Evolutionary conservation across 2,329 filamentous ascomycete genomes (phyloP), one percentile per base, ranked within the genome.

Genomic region (Metarhizium robertsii): DNA sequence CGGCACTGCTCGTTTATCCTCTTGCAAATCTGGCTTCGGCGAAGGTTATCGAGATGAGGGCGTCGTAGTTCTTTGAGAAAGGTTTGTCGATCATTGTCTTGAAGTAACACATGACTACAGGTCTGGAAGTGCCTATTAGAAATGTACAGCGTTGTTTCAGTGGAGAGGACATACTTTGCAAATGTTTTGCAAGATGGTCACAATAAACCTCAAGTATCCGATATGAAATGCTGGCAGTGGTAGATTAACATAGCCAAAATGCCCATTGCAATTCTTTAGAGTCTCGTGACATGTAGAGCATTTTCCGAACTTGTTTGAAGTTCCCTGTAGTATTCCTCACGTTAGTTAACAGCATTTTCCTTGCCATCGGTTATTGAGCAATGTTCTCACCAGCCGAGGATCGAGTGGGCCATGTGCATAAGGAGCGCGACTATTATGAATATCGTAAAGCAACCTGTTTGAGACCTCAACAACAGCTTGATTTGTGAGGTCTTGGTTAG

Each of bases 401-500:
- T 99, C 94, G 61, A 97, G 83, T 49, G 92, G 90, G 47, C 94
- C 94, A 76, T 96, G 83, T 57, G 80, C 77, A 55, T 88, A 89
- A 20, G 91, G 84, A 53, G 80, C 81, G 66, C 90, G 85, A 65
- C 85, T 85, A 65, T 86, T 86, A 62, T 88, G 85, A 63, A 96
- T 82, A 69, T 97, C 91, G 76, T 96, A 97, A 59, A 97, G 85
- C 70, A 92, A 86, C 65, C 90, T 85, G 69, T 96, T 89, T 14
- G 90, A 95, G 57, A 99, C 87, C 73, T 96, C 91, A 61, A 96
- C 81, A 57, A 96, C 91, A 59, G 88, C 91, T 72, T 97, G 94
- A 67, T 92, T 95, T 62, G 95, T 88, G 62, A 97, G 95, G 18
- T 20, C 29, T 34, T 34, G 38, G 59, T 71, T 61, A 64, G 80